phyloP scores from a whole-genome alignment of 805 yeast species.

The Wickerhamomyces subpelliculosus region DNA sequence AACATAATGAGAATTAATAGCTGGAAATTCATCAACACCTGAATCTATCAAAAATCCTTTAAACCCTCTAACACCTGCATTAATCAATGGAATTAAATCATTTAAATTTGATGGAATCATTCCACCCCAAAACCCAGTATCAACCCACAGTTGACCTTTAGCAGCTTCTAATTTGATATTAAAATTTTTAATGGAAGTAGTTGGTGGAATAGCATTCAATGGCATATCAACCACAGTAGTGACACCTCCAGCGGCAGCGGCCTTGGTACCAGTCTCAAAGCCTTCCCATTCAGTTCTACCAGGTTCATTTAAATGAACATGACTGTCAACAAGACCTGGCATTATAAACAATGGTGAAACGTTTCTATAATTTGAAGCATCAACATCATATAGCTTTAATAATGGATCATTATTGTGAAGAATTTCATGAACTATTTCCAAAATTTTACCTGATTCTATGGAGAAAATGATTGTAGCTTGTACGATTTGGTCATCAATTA shows the following conservation, averaged over 20 bases:
- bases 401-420: conserved; percentile 32
- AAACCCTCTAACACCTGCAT: conserved; percentile 89
- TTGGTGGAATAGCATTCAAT: conserved; percentile 90
- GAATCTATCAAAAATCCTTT: conserved; percentile 89
- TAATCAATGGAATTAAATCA: conserved; percentile 66
- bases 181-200: conserved; percentile 76
- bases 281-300: conserved; percentile 99
- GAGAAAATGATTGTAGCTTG: conserved; percentile 68
- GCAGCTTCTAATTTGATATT: conserved; percentile 75
- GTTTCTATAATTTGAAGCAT: conserved; percentile 36
- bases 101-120: conserved; percentile 70
- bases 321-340: conserved; percentile 92
- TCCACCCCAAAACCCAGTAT: conserved; percentile 96
- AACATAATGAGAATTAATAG: conserved; percentile 60
- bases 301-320: conserved; percentile 92
- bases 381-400: conserved; percentile 36
- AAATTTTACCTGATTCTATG: conserved; percentile 47
- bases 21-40: conserved; percentile 96
- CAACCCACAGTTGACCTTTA: conserved; percentile 79
- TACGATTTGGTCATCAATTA: conserved; percentile 35
- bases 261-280: conserved; percentile 90
- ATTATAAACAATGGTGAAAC: conserved; percentile 60
- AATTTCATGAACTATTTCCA: conserved; percentile 39
- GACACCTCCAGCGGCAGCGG: conserved; percentile 95
- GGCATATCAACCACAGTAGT: conserved; percentile 97